Base-by-base conservation (phyloP, 495 filamentous ascomycete species). In the Penicillium waksmanii region DNA sequence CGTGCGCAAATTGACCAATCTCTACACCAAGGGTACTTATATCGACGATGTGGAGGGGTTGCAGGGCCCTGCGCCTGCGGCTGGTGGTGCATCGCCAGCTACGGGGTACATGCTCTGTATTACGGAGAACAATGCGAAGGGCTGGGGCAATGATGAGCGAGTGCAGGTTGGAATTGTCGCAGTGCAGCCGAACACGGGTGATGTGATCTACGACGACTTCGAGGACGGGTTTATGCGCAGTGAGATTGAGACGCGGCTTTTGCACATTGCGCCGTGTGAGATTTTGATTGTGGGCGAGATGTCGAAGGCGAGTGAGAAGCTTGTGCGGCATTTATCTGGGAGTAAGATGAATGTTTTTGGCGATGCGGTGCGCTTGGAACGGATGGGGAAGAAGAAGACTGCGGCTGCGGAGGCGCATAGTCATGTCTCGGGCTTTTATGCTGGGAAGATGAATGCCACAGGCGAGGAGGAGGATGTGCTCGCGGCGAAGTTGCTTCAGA, bases 1-100 rank as follows among this genome's bases (percentile, higher is more conserved):
- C 64, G 86, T 89, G 17, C 88, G 95, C 42, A 95, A 96, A 66
- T 84, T 99, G 63, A 97, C 95, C 10, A 97, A 97, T 72, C 77
- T 99, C 10, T 99, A 98, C 75, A 99, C 95, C 7, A 99, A 99
- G 73, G 95, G 92, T 25, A 99, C 95, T 0, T 99, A 99, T 62
- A 89, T 99, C 51, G 95, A 99, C 69, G 95, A 99, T 72, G 81
- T 88, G 9, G 94, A 97, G 58, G 90, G 92, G 15, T 71, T 97
- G 10, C 87, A 89, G 46, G 78, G 75, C 33, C 70, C 81, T 15
- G 70, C 71, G 1, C 64, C 71, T 42, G 77, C 77, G 11, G 72
- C 78, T 13, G 77, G 74, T 33, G 81, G 83, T 27, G 83, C 85
- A 1, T 84, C 88, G 15, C 86, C 88, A 2, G 82, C 91, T 11